Conservation (phyloP, 805 yeast genomes). For the Candida schatavii region DNA sequence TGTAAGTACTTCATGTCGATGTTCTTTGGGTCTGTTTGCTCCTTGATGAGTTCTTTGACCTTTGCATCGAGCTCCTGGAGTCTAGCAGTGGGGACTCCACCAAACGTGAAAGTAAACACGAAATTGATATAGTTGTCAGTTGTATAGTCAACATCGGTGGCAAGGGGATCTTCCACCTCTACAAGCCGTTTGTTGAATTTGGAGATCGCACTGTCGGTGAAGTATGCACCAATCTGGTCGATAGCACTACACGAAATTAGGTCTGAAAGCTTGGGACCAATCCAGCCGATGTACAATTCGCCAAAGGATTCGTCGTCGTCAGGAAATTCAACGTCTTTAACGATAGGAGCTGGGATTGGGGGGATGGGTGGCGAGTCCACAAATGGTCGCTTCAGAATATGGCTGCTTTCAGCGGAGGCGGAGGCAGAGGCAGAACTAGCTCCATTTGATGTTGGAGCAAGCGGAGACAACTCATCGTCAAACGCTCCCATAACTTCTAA, state of each 20-base stretch:
- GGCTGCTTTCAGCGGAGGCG: background rate
- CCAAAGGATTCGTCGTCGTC: slow-evolving; percentile 87
- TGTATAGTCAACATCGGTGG: slow-evolving; percentile 65
- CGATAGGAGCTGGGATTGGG: slow-evolving; percentile 36
- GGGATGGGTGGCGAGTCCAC: slow-evolving; percentile 59
- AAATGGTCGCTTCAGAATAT: slow-evolving; percentile 72
- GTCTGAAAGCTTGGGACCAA: slow-evolving; percentile 68
- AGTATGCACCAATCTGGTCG: slow-evolving; percentile 66
- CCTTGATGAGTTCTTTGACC: slow-evolving; percentile 48
- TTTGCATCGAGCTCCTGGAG: slow-evolving; percentile 52
- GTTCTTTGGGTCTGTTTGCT: slow-evolving; percentile 46
- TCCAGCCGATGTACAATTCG: slow-evolving; percentile 70
- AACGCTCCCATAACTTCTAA: slow-evolving; percentile 56
- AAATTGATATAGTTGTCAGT: slow-evolving; percentile 72
- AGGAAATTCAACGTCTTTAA: slow-evolving; percentile 70
- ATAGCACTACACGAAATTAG: slow-evolving; percentile 61
- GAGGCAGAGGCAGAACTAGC: slow-evolving; percentile 15
- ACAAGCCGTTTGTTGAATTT: slow-evolving; percentile 68
- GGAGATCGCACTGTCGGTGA: slow-evolving; percentile 76
- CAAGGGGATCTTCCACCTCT: slow-evolving; percentile 78
- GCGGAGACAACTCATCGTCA: slow-evolving; percentile 53
- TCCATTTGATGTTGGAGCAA: slow-evolving; percentile 31
- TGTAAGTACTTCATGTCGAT: slow-evolving; percentile 65
- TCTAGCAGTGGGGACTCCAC: slow-evolving; percentile 73
- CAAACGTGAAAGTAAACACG: slow-evolving; percentile 53